phyloP scores from a whole-genome alignment of 139 green algal genomes.

The Auxenochlorella protothecoides region DNA sequence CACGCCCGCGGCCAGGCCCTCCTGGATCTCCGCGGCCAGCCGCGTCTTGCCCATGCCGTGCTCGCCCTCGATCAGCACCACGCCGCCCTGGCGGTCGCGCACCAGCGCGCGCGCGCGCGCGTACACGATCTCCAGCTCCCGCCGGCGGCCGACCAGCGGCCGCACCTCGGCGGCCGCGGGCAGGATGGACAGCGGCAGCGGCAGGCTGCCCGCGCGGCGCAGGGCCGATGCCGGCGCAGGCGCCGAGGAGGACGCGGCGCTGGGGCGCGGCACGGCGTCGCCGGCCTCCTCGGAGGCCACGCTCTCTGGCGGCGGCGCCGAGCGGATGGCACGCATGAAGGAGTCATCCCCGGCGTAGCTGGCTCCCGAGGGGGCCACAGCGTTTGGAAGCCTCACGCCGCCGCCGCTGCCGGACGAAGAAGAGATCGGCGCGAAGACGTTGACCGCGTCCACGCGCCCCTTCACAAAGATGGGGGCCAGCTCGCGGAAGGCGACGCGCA shows the following conservation, averaged over 20 bases:
- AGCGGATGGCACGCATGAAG: neutral
- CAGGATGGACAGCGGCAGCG: too few species aligned
- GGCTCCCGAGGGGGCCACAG: neutral
- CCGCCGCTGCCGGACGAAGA: too few species aligned
- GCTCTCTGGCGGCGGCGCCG: too few species aligned
- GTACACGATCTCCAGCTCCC: conserved; percentile 19
- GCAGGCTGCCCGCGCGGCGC: too few species aligned
- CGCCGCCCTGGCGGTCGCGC: conserved; percentile 26
- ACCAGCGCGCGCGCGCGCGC: conserved; percentile 32
- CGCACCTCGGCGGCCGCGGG: too few species aligned
- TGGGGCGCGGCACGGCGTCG: too few species aligned
- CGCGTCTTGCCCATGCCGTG: conserved; percentile 57
- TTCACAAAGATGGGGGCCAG: conserved; percentile 12
- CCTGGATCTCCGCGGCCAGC: conserved; percentile 53
- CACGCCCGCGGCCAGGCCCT: neutral
- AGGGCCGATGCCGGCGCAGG: too few species aligned
- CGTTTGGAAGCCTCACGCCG: neutral
- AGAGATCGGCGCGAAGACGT: neutral
- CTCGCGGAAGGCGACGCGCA: neutral
- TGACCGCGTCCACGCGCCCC: neutral
- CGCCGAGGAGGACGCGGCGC: too few species aligned
- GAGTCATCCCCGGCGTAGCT: neutral
- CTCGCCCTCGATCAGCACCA: conserved; percentile 55
- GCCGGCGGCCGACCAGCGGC: too few species aligned
- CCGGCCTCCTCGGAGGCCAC: neutral